Base-by-base conservation (phyloP, 2,329 filamentous ascomycete species). In the Aspergillus pseudotamarii region DNA sequence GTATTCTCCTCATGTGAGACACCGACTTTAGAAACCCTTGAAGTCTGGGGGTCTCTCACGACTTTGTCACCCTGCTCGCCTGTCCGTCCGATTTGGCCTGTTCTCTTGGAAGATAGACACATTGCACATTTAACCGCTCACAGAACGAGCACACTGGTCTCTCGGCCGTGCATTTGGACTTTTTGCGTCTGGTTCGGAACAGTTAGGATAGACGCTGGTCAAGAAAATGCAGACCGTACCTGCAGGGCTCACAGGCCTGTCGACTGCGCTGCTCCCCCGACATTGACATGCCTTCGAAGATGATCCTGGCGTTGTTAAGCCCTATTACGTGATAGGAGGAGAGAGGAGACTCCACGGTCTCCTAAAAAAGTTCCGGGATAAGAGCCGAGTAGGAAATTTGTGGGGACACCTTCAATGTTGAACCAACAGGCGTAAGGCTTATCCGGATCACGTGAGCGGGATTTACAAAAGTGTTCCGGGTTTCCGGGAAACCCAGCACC, bases 191-290 rank as follows among this genome's bases (percentile, higher is more conserved):
- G 14, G 21, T 26, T 23, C 12, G 0, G 19, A 14, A 28, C 1
- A 8, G 32, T 55, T 11, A 54, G 50, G 3, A n/a, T 10, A 38
- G 2, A 10, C 4, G 19, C 9, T 30, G 3, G 4, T 6, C 23
- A 46, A n/a, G 19, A n/a, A 14, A 19, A n/a, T 8, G 26, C 19
- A 2, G n/a, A 10, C 36, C 60, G 19, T 28, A 64, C 63, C 60
- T 60, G 32, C 63, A 64, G 1, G 63, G 60, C 11, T 64, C 63
- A 34, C 63, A 64, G 28, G 63, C 63, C 32, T 64, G 63, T 12
- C 58, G 51, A 28, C 23, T 56, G 26, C 43, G 23, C 19, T 58
- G 46, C 21, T 50, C 46, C 16, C 46, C 26, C 4, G 45, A 14
- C 45, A 48, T 9, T 8, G 23, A 48, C 12, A 28, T 48, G 12